Evolutionary conservation across 208 protist genomes (phyloP).

Genomic region (Leishmania mexicana): DNA sequence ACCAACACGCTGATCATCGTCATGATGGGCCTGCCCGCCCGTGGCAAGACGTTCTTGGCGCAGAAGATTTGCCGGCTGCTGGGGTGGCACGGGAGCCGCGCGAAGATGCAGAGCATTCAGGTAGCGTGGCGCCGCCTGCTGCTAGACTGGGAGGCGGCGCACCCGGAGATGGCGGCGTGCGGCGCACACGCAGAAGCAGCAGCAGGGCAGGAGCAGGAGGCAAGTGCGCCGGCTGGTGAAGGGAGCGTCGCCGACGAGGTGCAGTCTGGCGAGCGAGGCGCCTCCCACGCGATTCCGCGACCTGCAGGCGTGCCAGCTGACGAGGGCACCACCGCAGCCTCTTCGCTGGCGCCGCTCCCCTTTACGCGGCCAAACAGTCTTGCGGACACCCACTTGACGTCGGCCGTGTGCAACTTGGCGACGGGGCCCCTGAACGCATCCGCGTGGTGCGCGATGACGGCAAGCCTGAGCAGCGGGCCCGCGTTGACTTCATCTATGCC

Average conservation of each 20-base stretch:
- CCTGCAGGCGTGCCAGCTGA: neutral
- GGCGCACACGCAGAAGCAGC: neutral
- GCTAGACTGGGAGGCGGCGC: slow-evolving; percentile 48
- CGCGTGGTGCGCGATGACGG: neutral
- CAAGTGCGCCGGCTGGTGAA: neutral
- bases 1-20: slow-evolving; percentile 70
- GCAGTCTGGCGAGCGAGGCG: neutral
- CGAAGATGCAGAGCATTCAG: slow-evolving; percentile 83
- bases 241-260: too few relatives aligned
- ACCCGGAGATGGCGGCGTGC: neutral
- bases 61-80: slow-evolving; percentile 90
- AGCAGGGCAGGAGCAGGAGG: neutral
- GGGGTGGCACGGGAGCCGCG: slow-evolving; percentile 74
- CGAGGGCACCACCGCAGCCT: neutral
- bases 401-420: slow-evolving; percentile 10
- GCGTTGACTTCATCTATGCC: neutral
- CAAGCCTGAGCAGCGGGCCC: neutral
- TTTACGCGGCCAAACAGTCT: neutral
- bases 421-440: slow-evolving; percentile 3
- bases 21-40: slow-evolving; percentile 91
- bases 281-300: neutral
- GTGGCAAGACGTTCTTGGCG: slow-evolving; percentile 91
- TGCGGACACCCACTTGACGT: slow-evolving; percentile 3
- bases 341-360: neutral
- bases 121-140: slow-evolving; percentile 67